Conservation (phyloP, 257 asterid genomes). For the Phtheirospermum japonicum region DNA sequence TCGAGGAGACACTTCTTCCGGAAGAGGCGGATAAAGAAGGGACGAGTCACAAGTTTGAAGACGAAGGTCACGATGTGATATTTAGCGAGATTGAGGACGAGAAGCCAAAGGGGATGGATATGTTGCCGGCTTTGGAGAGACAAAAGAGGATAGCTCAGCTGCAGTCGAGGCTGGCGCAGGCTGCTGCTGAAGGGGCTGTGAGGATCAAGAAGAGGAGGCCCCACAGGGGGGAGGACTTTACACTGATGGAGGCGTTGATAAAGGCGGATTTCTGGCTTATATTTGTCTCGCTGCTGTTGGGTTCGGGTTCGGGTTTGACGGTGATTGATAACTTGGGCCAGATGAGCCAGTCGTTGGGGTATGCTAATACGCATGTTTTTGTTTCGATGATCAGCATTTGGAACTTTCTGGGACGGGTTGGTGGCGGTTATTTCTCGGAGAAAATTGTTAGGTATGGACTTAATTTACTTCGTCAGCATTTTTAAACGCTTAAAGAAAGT, state of each 20-base stretch:
- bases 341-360: slow-evolving; percentile 56
- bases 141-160: slow-evolving; percentile 50
- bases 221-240: slow-evolving; percentile 58
- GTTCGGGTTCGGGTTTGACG: slow-evolving; percentile 59
- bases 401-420: slow-evolving; percentile 58
- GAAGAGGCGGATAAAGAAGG: slow-evolving; percentile 34
- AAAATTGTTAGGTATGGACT: slow-evolving; percentile 43
- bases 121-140: slow-evolving; percentile 47
- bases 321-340: slow-evolving; percentile 62
- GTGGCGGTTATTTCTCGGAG: slow-evolving; percentile 60
- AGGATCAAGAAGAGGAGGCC: slow-evolving; percentile 50
- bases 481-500: neutral
- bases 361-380: slow-evolving; percentile 41
- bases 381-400: slow-evolving; percentile 63
- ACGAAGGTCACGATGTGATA: slow-evolving; percentile 33
- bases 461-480: neutral
- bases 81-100: slow-evolving; percentile 56
- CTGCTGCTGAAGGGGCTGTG: slow-evolving; percentile 68
- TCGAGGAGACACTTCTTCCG: slow-evolving; percentile 39
- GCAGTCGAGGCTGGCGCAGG: slow-evolving; percentile 51
- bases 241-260: slow-evolving; percentile 45
- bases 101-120: slow-evolving; percentile 45
- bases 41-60: slow-evolving; percentile 27
- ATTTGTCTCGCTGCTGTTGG: slow-evolving; percentile 50
- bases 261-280: slow-evolving; percentile 61